phyloP scores from a whole-genome alignment of 495 filamentous ascomycete species.

The Neurospora sp. region DNA sequence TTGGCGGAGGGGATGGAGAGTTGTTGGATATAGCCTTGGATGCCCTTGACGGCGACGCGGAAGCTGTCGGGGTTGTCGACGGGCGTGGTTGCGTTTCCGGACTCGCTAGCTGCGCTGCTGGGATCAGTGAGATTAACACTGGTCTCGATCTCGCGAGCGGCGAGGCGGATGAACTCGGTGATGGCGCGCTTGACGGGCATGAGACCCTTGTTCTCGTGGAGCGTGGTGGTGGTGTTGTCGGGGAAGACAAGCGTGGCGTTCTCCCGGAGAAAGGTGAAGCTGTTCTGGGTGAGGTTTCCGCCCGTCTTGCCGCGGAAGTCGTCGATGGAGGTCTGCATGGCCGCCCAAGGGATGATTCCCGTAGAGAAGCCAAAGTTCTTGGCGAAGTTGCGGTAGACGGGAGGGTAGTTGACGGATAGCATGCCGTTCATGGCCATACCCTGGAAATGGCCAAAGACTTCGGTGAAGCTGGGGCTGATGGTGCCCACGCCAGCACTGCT shows the following conservation, averaged over 20 bases:
- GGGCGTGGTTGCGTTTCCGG: constrained; percentile 5
- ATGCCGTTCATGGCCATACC: constrained; percentile 91
- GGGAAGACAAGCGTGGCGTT: constrained; percentile 62
- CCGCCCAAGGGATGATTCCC: constrained; percentile 71
- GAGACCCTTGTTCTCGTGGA: constrained; percentile 15
- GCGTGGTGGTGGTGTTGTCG: constrained; percentile 34
- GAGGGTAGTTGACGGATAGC: constrained; percentile 79
- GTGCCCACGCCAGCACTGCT: constrained; percentile 54
- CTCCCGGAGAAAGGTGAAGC: constrained; percentile 54
- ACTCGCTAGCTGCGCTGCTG: constrained; percentile 7
- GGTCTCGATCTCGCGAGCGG: constrained; percentile 42
- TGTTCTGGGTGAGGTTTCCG: constrained; percentile 74
- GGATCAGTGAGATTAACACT: constrained; percentile 34
- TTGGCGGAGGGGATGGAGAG: constrained; percentile 77
- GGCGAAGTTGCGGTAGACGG: constrained; percentile 76
- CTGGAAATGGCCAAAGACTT: constrained; percentile 88
- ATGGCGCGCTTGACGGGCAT: constrained; percentile 45
- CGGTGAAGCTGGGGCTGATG: constrained; percentile 72
- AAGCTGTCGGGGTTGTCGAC: constrained; percentile 21
- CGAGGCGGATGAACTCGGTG: constrained; percentile 33
- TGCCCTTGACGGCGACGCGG: constrained; percentile 47
- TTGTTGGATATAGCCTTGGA: constrained; percentile 67
- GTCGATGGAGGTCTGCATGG: constrained; percentile 77
- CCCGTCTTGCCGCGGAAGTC: constrained; percentile 70
- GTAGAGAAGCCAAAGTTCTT: constrained; percentile 92